Base-by-base conservation (phyloP, 306 rosid genomes). In the Trichosanthes cucumerina region DNA sequence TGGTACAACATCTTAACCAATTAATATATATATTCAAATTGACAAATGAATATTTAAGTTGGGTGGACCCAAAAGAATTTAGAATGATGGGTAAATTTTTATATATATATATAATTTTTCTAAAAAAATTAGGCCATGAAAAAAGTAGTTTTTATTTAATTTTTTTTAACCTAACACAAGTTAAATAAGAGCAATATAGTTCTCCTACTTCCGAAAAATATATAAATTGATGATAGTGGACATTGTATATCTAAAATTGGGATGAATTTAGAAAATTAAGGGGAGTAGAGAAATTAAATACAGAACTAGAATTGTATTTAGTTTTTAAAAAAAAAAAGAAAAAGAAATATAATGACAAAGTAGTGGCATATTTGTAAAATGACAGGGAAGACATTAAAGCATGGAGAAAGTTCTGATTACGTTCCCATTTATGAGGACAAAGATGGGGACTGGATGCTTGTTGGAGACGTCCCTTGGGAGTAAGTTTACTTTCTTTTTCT, bases 391-490 rank as follows among this genome's bases (percentile, higher is more conserved):
- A 84, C 86, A 44, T 85, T 88, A 87, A 92, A 92, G 86, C 90
- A 87, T 83, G 85, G 79, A 18, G 93, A 89, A 47, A 86, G 79
- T 24, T 78, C 57, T 64, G 92, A 95, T 81, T 86, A 90, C 79
- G 91, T 90, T 83, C 98, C 97, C 44, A 92, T 95, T 87, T 95
- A 95, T 80, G 97, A 92, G 77, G 97, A 94, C 91, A 94, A 88
- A 83, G 98, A 94, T 80, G 97, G 96, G 72, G 97, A 94, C 78
- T 94, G 98, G 98, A 92, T 94, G 98, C 91, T 94, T 5, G 91
- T 89, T 65, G 98, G 98, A 79, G 98, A 94, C 83, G 98, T 94
- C 80, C 97, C 98, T 11, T 94, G 98, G 98, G 92, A 87, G 98
- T 94, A 90, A 90, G 97, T 87, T 52, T 26, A 46, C 11, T 0